Evolutionary conservation across 164 flowering plant species (phyloP).

Genomic region (Buxus sempervirens): DNA sequence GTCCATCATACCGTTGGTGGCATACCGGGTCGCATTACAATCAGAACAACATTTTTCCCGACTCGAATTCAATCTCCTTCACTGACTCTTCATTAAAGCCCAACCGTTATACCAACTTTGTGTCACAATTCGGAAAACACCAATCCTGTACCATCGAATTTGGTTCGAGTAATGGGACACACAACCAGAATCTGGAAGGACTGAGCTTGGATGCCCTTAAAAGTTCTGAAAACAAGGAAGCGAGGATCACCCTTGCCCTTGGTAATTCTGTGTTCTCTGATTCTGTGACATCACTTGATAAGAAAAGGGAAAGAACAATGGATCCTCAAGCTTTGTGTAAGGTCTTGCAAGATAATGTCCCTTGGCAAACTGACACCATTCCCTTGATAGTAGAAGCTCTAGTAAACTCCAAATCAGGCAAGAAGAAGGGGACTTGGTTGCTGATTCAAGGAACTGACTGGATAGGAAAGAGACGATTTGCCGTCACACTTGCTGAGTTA

Average conservation of each 20-base stretch:
- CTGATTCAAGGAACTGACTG: conserved; percentile 59
- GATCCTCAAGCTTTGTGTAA: conserved; percentile 24
- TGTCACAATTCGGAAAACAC: conserved; percentile 44
- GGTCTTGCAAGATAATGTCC: conserved; percentile 54
- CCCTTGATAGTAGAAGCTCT: conserved; percentile 51
- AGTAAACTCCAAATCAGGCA: conserved; percentile 19
- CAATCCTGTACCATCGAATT: conserved; percentile 52
- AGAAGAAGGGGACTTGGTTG: conserved; percentile 42
- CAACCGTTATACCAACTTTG: conserved; percentile 8
- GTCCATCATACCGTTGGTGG: conserved; percentile 45
- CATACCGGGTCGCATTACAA: conserved; percentile 20
- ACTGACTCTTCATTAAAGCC: conserved; percentile 27
- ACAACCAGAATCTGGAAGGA: conserved; percentile 21
- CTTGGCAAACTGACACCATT: conserved; percentile 55
- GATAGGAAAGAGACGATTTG: conserved; percentile 63
- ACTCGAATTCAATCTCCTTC: conserved; percentile 45
- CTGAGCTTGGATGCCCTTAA: conserved; percentile 50
- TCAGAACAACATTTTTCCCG: conserved; percentile 28
- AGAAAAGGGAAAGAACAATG: conserved; percentile 11
- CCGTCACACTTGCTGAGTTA: conserved; percentile 45
- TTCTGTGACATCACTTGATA: conserved; percentile 10
- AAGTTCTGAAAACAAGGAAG: conserved; percentile 43
- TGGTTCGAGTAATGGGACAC: conserved; percentile 28
- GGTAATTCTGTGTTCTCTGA: conserved; percentile 41
- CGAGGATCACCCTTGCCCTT: conserved; percentile 68